Percentiles rank a stretch among this genome's conserved stretches.
Evolutionary conservation across 2,329 filamentous ascomycete species (phyloP).

Genomic region (Trichoderma brevicompactum): DNA sequence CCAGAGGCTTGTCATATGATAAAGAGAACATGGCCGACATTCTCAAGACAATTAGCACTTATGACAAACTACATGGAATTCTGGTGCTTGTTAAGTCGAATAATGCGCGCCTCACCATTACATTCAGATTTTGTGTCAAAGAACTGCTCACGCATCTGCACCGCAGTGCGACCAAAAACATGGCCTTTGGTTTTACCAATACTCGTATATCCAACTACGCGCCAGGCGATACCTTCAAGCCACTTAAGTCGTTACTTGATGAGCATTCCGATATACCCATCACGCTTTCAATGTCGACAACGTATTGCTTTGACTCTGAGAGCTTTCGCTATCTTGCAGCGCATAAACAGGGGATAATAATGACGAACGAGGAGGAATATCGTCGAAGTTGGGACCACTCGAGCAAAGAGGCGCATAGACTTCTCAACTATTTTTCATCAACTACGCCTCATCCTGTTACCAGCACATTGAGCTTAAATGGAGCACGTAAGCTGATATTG

Average conservation of each 20-base stretch:
- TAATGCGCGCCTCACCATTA: slow-evolving; percentile 18
- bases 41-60: slow-evolving; percentile 13
- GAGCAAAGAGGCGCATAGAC: slow-evolving; percentile 25
- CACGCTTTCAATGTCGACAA: slow-evolving; percentile 11
- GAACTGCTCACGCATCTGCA: slow-evolving; percentile 26
- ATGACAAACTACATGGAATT: slow-evolving; percentile 16
- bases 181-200: slow-evolving; percentile 28
- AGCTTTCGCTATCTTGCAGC: slow-evolving; percentile 27
- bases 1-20: slow-evolving; percentile 13
- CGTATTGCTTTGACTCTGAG: slow-evolving; percentile 26
- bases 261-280: slow-evolving; percentile 5
- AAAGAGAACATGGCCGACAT: slow-evolving; percentile 28
- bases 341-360: background rate
- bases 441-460: slow-evolving; percentile 31
- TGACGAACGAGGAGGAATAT: slow-evolving; percentile 4
- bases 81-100: slow-evolving; percentile 28
- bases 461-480: slow-evolving; percentile 33
- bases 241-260: slow-evolving; percentile 19
- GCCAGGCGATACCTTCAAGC: slow-evolving; percentile 18
- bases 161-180: slow-evolving; percentile 9
- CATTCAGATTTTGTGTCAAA: slow-evolving; percentile 13
- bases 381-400: slow-evolving; percentile 33
- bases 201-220: slow-evolving; percentile 25
- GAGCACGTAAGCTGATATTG: slow-evolving; percentile 18
- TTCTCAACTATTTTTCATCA: slow-evolving; percentile 22